phyloP scores from a whole-genome alignment of 192 early-diverging fungal species.

The Gryganskiella cystojenkinii region DNA sequence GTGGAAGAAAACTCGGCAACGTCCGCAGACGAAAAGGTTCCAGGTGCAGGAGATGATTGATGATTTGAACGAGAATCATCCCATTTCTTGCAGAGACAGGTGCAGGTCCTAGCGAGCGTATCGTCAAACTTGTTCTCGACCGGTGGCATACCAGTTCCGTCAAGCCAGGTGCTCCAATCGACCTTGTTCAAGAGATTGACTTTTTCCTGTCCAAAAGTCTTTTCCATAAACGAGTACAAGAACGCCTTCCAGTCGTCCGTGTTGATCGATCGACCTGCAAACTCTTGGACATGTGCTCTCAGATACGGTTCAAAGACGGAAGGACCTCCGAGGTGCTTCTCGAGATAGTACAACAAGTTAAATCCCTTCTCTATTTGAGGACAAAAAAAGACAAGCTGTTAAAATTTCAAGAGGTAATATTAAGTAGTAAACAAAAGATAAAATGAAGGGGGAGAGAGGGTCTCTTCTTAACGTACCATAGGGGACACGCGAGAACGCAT shows the following conservation, averaged over 20 bases:
- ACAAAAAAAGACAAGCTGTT: constrained; percentile 18
- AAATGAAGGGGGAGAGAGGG: too few relatives aligned
- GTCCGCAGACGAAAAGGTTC: constrained; percentile 67
- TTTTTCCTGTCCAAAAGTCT: constrained; percentile 69
- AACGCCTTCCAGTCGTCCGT: constrained; percentile 89
- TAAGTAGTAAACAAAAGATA: too few relatives aligned
- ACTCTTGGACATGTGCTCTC: constrained; percentile 81
- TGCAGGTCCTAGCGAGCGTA: constrained; percentile 81
- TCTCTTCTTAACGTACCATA: constrained; percentile 70
- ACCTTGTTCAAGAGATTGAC: constrained; percentile 77
- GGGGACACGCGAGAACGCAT: constrained; percentile 81
- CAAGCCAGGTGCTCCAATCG: constrained; percentile 92
- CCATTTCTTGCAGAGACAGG: constrained; percentile 73
- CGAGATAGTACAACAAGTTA: constrained; percentile 90
- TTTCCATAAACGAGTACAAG: constrained; percentile 81
- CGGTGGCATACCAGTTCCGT: constrained; percentile 88
- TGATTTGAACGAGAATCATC: constrained; percentile 60
- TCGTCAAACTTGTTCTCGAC: constrained; percentile 86
- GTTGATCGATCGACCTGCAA: constrained; percentile 88
- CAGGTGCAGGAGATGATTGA: constrained; percentile 12
- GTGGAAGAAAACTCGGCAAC: constrained; percentile 75
- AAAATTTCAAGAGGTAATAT: too few relatives aligned
- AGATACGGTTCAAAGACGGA: constrained; percentile 88
- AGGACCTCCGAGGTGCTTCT: constrained; percentile 84
- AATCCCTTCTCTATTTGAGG: constrained; percentile 86